Evolutionary conservation across 345 rosid species (phyloP).

Genomic region (Dimocarpus longan): DNA sequence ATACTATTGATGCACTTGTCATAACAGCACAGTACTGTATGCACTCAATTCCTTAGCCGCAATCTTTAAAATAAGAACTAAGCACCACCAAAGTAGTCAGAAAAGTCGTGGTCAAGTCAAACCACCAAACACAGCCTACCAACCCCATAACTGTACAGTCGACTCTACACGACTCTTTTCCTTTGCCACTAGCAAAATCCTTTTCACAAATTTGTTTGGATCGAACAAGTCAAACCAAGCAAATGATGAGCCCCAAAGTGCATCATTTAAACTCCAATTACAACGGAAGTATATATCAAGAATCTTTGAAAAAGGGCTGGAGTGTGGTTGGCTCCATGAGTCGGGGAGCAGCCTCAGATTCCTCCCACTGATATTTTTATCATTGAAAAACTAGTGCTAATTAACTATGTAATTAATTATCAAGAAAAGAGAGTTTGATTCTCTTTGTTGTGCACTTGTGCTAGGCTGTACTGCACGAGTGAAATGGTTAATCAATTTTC

Average conservation of each 20-base stretch:
- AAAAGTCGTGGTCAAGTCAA: not conserved
- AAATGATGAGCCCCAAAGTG: conserved; percentile 24
- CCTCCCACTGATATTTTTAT: conserved; percentile 21
- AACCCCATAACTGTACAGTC: conserved; percentile 21
- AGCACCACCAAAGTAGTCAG: not conserved
- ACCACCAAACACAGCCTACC: conserved; percentile 27
- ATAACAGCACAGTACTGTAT: too few species aligned
- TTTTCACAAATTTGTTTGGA: not conserved
- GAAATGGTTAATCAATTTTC: not conserved
- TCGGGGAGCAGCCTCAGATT: conserved; percentile 43
- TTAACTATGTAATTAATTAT: not conserved
- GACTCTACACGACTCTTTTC: conserved; percentile 23
- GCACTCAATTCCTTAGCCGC: too few species aligned
- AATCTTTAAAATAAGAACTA: not conserved
- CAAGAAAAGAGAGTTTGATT: conserved; percentile 19
- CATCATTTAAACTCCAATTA: conserved; percentile 20
- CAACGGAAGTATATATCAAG: conserved; percentile 10
- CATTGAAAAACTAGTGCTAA: not conserved
- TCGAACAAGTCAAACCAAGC: conserved; percentile 29
- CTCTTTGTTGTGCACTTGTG: conserved; percentile 13
- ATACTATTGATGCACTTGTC: too few species aligned
- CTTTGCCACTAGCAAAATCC: not conserved
- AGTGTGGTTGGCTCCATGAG: conserved; percentile 46
- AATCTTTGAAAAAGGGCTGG: conserved; percentile 12
- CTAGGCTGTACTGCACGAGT: conserved; percentile 37